Conservation (phyloP, 1,139 yeast genomes). For the Taiozyma sp. region DNA sequence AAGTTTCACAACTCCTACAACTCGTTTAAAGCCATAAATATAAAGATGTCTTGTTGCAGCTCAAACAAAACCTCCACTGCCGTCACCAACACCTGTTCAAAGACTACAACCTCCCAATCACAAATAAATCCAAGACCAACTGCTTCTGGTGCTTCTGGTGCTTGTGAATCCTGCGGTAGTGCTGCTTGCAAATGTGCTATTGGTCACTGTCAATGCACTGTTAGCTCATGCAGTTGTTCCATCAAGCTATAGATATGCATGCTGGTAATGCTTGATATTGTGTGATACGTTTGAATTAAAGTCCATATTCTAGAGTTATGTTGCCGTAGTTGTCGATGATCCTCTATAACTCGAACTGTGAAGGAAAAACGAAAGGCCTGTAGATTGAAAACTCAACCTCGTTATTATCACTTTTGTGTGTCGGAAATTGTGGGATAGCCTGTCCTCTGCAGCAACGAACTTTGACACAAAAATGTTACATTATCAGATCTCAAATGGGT, state of each 20-base stretch:
- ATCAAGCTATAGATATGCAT: constrained; percentile 16
- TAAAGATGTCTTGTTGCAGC: constrained; percentile 21
- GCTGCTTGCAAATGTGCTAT: constrained; percentile 23
- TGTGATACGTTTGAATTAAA: background rate
- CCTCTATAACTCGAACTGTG: background rate
- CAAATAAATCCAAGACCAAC: background rate
- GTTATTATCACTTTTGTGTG: background rate
- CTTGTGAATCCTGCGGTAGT: constrained; percentile 15
- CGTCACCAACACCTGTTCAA: constrained; percentile 2
- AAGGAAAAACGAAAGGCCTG: too few relatives aligned
- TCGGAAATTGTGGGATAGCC: background rate
- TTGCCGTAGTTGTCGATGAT: background rate
- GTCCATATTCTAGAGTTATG: background rate
- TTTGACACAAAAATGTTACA: background rate
- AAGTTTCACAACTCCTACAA: background rate
- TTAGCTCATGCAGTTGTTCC: constrained; percentile 20
- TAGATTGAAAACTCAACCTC: too few relatives aligned
- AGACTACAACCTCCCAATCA: background rate
- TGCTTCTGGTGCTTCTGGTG: constrained; percentile 1
- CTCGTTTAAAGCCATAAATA: background rate
- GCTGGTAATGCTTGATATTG: background rate
- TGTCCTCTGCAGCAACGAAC: background rate
- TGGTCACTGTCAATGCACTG: constrained; percentile 21
- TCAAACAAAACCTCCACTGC: constrained; percentile 12
- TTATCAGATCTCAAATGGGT: background rate